Base-by-base conservation (phyloP, 1,139 yeast genomes). In the Candida sojae region DNA sequence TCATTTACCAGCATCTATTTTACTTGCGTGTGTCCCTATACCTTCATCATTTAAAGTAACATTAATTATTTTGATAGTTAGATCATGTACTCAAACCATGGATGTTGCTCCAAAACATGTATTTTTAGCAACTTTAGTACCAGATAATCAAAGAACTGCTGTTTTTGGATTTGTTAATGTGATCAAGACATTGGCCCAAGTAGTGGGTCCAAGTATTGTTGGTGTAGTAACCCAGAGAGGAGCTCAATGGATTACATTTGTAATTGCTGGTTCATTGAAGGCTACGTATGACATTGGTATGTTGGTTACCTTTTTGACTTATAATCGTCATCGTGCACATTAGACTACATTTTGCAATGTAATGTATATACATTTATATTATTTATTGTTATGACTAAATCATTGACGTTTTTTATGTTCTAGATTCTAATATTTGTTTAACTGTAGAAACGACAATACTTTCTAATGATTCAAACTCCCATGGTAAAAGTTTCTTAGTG, bases 91-190 rank as follows among this genome's bases (percentile, higher is more conserved):
- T 30, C 76, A 72, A 51, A 59, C 73, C 17, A 73, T 74, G 79
- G 79, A 74, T 51, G 71, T 70, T 42, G 75, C 77, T 2, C 75
- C 79, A 10, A 74, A 74, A 45, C 75, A 71, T 44, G 77, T 74
- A 2, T 72, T 73, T 47, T 58, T 73, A 35, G 74, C 77, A 5
- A 62, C 77, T 0, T 57, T 71, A 44, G 70, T 70, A 6, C 66
- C 71, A 1, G 68, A 69, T 42, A 57, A 62, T 39, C 71, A 70
- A 45, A 56, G 77, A 40, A 70, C 77, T 2, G 70, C 73, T 0
- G 75, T 71, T 2, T 64, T 74, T 48, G 73, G 73, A 2, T 67
- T 73, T 66, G 73, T 69, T 11, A 73, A 74, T 55, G 70, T 73
- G n/a, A 68, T 71, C 12, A 66, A 73, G 48, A 71, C 75, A 1